Evolutionary conservation across 768 basidiomycete species (phyloP).

Genomic region (Amanita fuliginea): DNA sequence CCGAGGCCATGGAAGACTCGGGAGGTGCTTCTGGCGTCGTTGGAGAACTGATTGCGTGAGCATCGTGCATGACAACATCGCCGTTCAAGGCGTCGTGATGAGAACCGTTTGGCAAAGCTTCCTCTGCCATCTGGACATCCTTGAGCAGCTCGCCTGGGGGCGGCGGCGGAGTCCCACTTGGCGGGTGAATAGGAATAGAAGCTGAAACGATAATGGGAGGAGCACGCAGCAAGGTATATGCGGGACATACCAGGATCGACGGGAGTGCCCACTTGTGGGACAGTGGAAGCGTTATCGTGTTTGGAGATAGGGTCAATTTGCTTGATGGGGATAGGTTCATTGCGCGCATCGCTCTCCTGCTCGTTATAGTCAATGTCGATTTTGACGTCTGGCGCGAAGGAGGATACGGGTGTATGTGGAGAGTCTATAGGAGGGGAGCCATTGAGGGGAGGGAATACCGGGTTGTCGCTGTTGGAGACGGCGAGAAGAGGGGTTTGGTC

Average conservation of each 20-base stretch:
- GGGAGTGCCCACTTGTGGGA: slow-evolving; percentile 32
- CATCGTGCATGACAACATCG: slow-evolving; percentile 32
- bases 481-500: slow-evolving; percentile 17
- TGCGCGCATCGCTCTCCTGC: slow-evolving; percentile 58
- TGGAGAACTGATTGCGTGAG: slow-evolving; percentile 24
- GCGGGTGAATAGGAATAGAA: slow-evolving; percentile 31
- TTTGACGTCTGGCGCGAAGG: slow-evolving; percentile 41
- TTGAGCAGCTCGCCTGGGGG: slow-evolving; percentile 28
- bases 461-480: slow-evolving; percentile 30
- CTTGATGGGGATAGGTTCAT: slow-evolving; percentile 46
- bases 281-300: slow-evolving; percentile 30
- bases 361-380: slow-evolving; percentile 52
- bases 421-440: slow-evolving; percentile 37
- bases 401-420: slow-evolving; percentile 51
- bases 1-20: slow-evolving; percentile 28
- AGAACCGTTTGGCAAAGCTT: slow-evolving; percentile 17
- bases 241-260: slow-evolving; percentile 39
- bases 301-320: slow-evolving; percentile 26
- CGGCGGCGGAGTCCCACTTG: slow-evolving; percentile 35
- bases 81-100: slow-evolving; percentile 14
- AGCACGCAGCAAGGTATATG: slow-evolving; percentile 7
- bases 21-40: slow-evolving; percentile 27
- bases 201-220: slow-evolving; percentile 20
- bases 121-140: slow-evolving; percentile 51
- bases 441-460: slow-evolving; percentile 20